Conservation (phyloP, 495 filamentous ascomycete genomes). For the Podospora bellae-mahoneyi region DNA sequence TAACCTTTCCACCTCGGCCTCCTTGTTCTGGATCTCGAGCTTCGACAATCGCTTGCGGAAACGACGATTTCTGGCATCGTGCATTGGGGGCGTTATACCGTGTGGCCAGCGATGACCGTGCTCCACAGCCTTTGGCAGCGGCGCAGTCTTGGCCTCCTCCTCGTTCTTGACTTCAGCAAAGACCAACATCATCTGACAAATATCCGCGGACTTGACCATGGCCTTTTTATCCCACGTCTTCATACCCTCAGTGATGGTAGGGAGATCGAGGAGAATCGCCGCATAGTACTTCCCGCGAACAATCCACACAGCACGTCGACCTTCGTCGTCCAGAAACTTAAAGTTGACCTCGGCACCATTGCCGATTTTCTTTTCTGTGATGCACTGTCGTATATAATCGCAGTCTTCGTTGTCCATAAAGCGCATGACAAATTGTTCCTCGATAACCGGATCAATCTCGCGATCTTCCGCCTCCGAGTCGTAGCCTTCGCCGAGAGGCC, state of each 20-base stretch:
- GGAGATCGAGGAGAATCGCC: conserved; percentile 79
- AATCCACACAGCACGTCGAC: conserved; percentile 66
- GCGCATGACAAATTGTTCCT: conserved; percentile 83
- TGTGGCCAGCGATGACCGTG: conserved; percentile 79
- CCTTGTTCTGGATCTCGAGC: conserved; percentile 82
- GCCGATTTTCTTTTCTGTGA: conserved; percentile 73
- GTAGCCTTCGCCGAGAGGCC: conserved; percentile 79
- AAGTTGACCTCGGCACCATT: conserved; percentile 69
- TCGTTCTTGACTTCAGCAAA: conserved; percentile 68
- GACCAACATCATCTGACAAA: conserved; percentile 92
- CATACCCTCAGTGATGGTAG: conserved; percentile 89
- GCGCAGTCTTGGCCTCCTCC: conserved; percentile 63
- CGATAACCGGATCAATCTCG: conserved; percentile 80
- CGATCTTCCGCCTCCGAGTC: conserved; percentile 94
- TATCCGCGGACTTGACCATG: conserved; percentile 91
- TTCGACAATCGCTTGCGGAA: conserved; percentile 82
- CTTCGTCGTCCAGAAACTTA: conserved; percentile 72
- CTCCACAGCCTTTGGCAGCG: conserved; percentile 62
- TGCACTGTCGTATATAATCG: conserved; percentile 69
- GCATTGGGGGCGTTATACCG: conserved; percentile 88
- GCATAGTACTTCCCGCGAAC: conserved; percentile 72
- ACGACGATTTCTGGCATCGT: conserved; percentile 75
- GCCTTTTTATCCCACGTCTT: conserved; percentile 92
- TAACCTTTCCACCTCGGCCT: conserved; percentile 74
- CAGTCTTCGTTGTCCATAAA: conserved; percentile 83